Base-by-base conservation (phyloP, 148 eudicot species). In the Suaeda aralocaspica region DNA sequence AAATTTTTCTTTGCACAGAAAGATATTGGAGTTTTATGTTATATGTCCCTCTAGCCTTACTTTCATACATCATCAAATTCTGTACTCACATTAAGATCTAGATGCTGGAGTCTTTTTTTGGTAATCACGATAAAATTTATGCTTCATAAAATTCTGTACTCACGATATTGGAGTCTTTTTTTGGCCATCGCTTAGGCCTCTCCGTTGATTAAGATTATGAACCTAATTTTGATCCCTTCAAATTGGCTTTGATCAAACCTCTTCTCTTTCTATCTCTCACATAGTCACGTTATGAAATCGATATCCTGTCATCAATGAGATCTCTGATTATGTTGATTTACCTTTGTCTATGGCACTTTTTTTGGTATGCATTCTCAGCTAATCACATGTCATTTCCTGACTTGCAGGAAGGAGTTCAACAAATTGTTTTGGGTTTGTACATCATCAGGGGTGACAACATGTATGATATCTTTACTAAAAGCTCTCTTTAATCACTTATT, bases 381-480 rank as follows among this genome's bases (percentile, higher is more conserved):
- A 69, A 52, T 70, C 52, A 72, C 34, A n/a, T 44, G n/a, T 66
- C 49, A 22, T 69, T 64, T 76, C 10, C 22, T 81, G 60, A 46
- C 68, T 70, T 81, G 81, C 90, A 93, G 98, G 96, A 90, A 88
- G 96, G 96, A 36, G 94, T 90, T 39, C 92, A 88, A 66, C 96
- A 92, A 78, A 86, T 93, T 71, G 98, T 93, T 45, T 76, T 93
- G 78, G 95, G 96, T 45, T 85, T 93, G 70, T 90, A 93, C 86
- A 90, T 93, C 87, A 88, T 90, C 53, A 87, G 98, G 73, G 98
- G 98, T 41, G 98, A 88, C 68, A 90, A 88, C 89, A 93, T 93
- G 98, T 90, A 87, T 64, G 92, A 25, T 63, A 39, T 72, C 25
- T 66, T 36, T 52, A 51, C 55, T 72, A 33, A 29, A 64, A 12